Percentiles rank a stretch among this genome's conserved stretches.
Evolutionary conservation across 2,329 filamentous ascomycete genomes (phyloP).

Genomic region (Purpureocillium lavendulum): DNA sequence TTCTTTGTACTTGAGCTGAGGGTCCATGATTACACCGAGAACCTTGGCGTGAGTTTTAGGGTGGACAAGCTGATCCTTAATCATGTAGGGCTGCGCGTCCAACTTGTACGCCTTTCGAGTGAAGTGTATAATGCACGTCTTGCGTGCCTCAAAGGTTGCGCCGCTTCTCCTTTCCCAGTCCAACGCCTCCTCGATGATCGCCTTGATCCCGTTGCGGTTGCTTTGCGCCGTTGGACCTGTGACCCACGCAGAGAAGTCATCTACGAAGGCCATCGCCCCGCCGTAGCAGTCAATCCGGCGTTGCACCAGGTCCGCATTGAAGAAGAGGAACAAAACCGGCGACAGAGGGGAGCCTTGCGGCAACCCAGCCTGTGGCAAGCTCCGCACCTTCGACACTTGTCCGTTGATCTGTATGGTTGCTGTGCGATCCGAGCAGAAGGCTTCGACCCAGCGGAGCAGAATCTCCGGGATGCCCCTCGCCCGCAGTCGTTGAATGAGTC

Average conservation of each 20-base stretch:
- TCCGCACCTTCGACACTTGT: not conserved
- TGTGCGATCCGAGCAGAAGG: slow-evolving; percentile 6
- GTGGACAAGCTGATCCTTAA: slow-evolving; percentile 5
- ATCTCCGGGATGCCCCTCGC: slow-evolving; percentile 8
- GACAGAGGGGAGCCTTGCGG: slow-evolving; percentile 6
- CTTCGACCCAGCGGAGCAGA: slow-evolving; percentile 6
- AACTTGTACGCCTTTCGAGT: slow-evolving; percentile 4
- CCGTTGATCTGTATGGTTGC: slow-evolving; percentile 1
- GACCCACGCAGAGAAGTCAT: slow-evolving; percentile 17
- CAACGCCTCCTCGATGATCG: slow-evolving; percentile 13
- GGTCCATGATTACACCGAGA: slow-evolving; percentile 9
- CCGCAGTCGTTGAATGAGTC: slow-evolving; percentile 7
- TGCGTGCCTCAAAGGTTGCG: slow-evolving; percentile 15
- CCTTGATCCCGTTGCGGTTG: slow-evolving; percentile 14
- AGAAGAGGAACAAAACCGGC: slow-evolving; percentile 21
- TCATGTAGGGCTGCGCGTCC: not conserved
- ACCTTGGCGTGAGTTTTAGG: slow-evolving; percentile 8
- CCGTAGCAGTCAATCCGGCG: slow-evolving; percentile 14
- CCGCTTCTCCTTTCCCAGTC: slow-evolving; percentile 16
- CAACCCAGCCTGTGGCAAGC: not conserved
- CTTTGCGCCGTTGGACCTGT: slow-evolving; percentile 10
- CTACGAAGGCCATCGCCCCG: slow-evolving; percentile 17
- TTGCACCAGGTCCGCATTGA: slow-evolving; percentile 27
- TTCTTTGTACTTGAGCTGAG: slow-evolving; percentile 14
- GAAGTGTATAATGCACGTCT: slow-evolving; percentile 16